Base-by-base conservation (phyloP, 192 early-diverging fungal species). In the Dimargaris xerosporica region DNA sequence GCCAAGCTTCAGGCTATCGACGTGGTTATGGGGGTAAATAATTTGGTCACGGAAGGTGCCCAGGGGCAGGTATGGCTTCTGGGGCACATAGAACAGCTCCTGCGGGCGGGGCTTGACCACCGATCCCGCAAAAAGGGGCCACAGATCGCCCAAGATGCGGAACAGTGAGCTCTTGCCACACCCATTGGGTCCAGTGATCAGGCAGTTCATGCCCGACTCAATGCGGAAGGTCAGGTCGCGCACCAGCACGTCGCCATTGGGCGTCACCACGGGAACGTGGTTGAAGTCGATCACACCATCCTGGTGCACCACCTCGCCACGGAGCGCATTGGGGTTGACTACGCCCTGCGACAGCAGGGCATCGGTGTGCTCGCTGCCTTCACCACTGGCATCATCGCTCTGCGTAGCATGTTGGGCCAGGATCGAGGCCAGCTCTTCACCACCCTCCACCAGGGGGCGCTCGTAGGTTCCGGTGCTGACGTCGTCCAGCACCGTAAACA, bases 21-120 rank as follows among this genome's bases (percentile, higher is more conserved):
- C 77, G 15, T 79, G 70, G 30, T 85, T 88, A 69, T 96, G 84
- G 16, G 96, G 96, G 72, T 99, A 99, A 61, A 98, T 96, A 63
- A 99, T 82, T 79, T 96, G 93, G 73, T 97, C 94, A 43, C 96
- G 86, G 53, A 99, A 74, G 1, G 91, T 94, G 46, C 96, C 93
- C 30, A 93, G 69, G 43, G 91, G 85, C 31, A 99, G 76, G 65
- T 99, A 99, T n/a, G 96, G 96, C 42, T 93, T 84, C 71, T 99
- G 96, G 29, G 96, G 94, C 62, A 99, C 91, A 74, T 99, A 99
- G 62, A 99, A 94, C 63, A 99, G 92, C 70, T 90, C 85, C 65
- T 83, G 82, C 69, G 81, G 80, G 68, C 82, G 78, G 13, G 88
- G 89, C 61, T 80, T 85, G 52, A 81, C 78, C 66, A 88, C 69